These are phyloP conservation scores for Xylaria longipes DNA, from an alignment of 495 filamentous ascomycete species.

Conservation along the genomic window DNA sequence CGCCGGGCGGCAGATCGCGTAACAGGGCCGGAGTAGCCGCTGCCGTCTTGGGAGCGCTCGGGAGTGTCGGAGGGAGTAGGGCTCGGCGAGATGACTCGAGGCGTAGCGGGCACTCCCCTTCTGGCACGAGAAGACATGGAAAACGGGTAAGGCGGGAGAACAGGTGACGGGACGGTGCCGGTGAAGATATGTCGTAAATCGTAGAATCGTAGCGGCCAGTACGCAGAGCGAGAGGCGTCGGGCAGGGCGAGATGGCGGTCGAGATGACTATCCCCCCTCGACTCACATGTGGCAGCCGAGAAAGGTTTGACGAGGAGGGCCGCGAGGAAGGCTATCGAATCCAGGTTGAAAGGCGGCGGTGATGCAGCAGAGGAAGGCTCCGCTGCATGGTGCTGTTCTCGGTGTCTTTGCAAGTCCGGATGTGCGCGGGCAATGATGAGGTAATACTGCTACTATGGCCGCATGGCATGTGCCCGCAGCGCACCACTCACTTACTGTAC, in stretches of 20 bases:
- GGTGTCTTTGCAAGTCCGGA: constrained; percentile 10
- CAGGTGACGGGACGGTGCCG: constrained; percentile 56
- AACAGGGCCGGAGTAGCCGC: constrained; percentile 65
- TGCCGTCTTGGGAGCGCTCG: constrained; percentile 51
- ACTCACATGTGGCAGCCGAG: constrained; percentile 43
- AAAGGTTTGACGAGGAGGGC: constrained; percentile 28
- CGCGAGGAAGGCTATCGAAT: constrained; percentile 47
- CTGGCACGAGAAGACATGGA: constrained; percentile 47
- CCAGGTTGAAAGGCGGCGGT: constrained; percentile 48
- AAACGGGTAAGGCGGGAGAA: constrained; percentile 54
- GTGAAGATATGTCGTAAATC: constrained; percentile 55
- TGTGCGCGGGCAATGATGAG: constrained; percentile 10
- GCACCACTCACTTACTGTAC: not conserved
- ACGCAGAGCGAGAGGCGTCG: not conserved
- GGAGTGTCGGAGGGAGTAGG: constrained; percentile 66
- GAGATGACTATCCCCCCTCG: constrained; percentile 57
- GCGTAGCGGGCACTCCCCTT: constrained; percentile 64
- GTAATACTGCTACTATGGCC: not conserved
- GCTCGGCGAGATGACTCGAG: constrained; percentile 74
- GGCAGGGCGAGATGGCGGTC: not conserved
- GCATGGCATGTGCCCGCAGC: constrained; percentile 5
- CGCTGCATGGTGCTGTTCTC: constrained; percentile 41
- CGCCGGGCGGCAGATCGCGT: constrained; percentile 68
- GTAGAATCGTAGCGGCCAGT: constrained; percentile 53
- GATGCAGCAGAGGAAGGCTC: constrained; percentile 44